Conservation (phyloP, 2,329 filamentous ascomycete species). For the Pyrenophora tritici-repentis region DNA sequence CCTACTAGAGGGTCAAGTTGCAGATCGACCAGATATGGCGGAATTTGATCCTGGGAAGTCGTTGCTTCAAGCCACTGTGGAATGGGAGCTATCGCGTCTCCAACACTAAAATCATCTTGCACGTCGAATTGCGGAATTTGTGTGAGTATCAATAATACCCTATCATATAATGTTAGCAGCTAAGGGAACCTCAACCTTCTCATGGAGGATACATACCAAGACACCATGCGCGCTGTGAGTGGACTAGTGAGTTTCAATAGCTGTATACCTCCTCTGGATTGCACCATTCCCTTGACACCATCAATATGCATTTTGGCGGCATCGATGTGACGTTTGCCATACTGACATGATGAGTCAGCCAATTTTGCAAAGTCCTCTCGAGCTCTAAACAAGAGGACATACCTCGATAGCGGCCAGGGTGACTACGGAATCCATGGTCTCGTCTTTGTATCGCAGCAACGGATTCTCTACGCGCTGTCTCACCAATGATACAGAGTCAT, state of each 20-base stretch:
- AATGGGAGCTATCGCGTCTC: constrained; percentile 57
- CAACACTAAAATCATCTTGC: constrained; percentile 56
- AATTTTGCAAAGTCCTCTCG: not conserved
- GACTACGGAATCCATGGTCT: constrained; percentile 62
- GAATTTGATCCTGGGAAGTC: constrained; percentile 1
- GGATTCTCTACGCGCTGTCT: constrained; percentile 56
- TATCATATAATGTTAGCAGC: constrained; percentile 29
- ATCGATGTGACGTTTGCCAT: constrained; percentile 58
- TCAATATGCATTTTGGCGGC: constrained; percentile 56
- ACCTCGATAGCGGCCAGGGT: constrained; percentile 64
- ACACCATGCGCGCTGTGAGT: constrained; percentile 61
- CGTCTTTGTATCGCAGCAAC: constrained; percentile 57
- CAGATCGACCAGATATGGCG: constrained; percentile 20
- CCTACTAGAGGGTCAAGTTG: constrained; percentile 45
- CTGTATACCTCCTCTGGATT: constrained; percentile 58
- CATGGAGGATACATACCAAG: constrained; percentile 51
- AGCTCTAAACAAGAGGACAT: constrained; percentile 16
- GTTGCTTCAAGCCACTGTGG: constrained; percentile 53
- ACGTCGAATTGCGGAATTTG: constrained; percentile 59
- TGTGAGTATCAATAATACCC: constrained; percentile 63
- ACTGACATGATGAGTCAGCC: constrained; percentile 40
- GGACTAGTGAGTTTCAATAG: constrained; percentile 56
- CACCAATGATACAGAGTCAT: constrained; percentile 60
- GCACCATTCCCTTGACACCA: constrained; percentile 57
- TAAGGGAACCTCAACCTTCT: not conserved